phyloP scores from a whole-genome alignment of 2,329 filamentous ascomycete genomes.

The Didymella segeticola region DNA sequence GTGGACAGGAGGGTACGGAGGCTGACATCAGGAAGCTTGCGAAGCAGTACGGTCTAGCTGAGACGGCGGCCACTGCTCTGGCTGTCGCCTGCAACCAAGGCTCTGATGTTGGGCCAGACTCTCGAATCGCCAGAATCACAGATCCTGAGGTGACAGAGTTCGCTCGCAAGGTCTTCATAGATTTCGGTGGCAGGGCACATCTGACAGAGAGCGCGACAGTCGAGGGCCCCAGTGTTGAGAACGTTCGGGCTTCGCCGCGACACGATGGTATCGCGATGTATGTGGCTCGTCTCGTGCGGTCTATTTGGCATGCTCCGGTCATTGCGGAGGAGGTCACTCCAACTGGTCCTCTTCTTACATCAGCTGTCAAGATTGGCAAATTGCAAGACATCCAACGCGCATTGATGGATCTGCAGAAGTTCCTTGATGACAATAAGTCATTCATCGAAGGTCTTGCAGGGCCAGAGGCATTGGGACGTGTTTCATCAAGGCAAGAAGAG shows the following conservation, averaged over 20 bases:
- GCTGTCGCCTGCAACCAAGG: slow-evolving; percentile 96
- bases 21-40: slow-evolving; percentile 84
- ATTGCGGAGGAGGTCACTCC: slow-evolving; percentile 63
- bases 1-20: slow-evolving; percentile 80
- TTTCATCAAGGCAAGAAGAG: slow-evolving; percentile 85
- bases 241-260: slow-evolving; percentile 84
- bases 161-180: slow-evolving; percentile 87
- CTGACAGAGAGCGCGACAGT: slow-evolving; percentile 78
- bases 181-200: slow-evolving; percentile 86
- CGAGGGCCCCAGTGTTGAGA: slow-evolving; percentile 72
- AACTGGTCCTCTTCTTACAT: slow-evolving; percentile 68
- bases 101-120: slow-evolving; percentile 75
- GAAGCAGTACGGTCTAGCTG: slow-evolving; percentile 82
- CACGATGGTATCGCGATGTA: slow-evolving; percentile 90
- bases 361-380: slow-evolving; percentile 72
- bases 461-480: slow-evolving; percentile 80
- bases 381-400: slow-evolving; percentile 80
- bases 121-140: slow-evolving; percentile 72
- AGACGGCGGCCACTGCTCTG: slow-evolving; percentile 87
- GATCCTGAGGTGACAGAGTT: slow-evolving; percentile 87
- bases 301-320: slow-evolving; percentile 84
- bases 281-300: slow-evolving; percentile 83
- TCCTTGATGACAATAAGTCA: slow-evolving; percentile 84
- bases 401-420: slow-evolving; percentile 77
- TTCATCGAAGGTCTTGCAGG: slow-evolving; percentile 96